Evolutionary conservation across 2,329 filamentous ascomycete species (phyloP).

Genomic region (Monosporascus sp.): DNA sequence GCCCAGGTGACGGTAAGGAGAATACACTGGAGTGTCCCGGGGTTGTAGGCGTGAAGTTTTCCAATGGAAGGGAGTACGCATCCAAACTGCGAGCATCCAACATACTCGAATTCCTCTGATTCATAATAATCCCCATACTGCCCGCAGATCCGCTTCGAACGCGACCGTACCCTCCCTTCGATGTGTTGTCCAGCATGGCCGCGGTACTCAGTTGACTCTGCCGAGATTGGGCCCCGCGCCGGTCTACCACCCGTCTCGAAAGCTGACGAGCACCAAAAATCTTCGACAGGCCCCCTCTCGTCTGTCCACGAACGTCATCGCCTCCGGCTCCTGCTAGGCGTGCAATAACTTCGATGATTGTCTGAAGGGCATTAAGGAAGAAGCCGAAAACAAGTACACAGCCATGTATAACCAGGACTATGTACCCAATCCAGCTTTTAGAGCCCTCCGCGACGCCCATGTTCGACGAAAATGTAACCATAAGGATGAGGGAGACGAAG

Average conservation of each 20-base stretch:
- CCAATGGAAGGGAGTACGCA: slow-evolving; percentile 41
- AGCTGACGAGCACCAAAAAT: slow-evolving; percentile 90
- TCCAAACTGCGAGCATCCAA: slow-evolving; percentile 46
- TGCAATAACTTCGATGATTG: slow-evolving; percentile 81
- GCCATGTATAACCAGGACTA: slow-evolving; percentile 80
- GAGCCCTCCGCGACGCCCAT: slow-evolving; percentile 71
- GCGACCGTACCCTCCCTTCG: slow-evolving; percentile 57
- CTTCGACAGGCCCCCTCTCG: slow-evolving; percentile 78
- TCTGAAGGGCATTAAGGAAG: slow-evolving; percentile 86
- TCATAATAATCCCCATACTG: slow-evolving; percentile 47
- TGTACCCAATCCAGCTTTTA: slow-evolving; percentile 94
- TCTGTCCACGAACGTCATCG: slow-evolving; percentile 62
- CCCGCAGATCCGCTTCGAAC: slow-evolving; percentile 57
- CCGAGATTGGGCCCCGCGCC: slow-evolving; percentile 57
- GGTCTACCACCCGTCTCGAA: slow-evolving; percentile 61
- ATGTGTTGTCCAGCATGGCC: slow-evolving; percentile 69
- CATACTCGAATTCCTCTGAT: slow-evolving; percentile 49
- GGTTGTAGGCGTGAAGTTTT: slow-evolving; percentile 65
- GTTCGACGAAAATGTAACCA: slow-evolving; percentile 78
- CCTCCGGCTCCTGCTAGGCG: slow-evolving; percentile 77
- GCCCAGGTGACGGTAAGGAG: slow-evolving; percentile 60
- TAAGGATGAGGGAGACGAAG: slow-evolving; percentile 68
- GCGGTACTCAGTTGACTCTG: slow-evolving; percentile 79
- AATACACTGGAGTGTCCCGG: slow-evolving; percentile 65
- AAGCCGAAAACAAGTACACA: slow-evolving; percentile 85